Conservation (phyloP, 2,329 filamentous ascomycete genomes). For the Epichloe typhina region DNA sequence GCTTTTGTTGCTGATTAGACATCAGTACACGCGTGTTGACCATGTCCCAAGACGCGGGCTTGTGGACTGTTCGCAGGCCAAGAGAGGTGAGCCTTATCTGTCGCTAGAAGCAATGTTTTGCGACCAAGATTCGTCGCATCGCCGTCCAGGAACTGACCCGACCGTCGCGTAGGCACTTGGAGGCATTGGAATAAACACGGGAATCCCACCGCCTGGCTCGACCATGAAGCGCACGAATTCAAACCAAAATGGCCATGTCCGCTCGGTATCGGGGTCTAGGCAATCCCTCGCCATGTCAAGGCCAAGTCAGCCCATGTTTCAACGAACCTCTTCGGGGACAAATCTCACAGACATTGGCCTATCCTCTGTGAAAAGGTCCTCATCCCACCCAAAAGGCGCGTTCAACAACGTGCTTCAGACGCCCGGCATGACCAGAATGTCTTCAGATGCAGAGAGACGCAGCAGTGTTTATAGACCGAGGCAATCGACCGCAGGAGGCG, state of each 20-base stretch:
- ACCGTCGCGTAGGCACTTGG: slow-evolving; percentile 57
- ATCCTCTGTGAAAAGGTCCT: slow-evolving; percentile 74
- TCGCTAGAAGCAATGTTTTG: slow-evolving; percentile 1
- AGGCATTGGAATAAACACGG: slow-evolving; percentile 67
- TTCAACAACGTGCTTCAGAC: slow-evolving; percentile 20
- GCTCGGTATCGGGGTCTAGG: slow-evolving; percentile 70
- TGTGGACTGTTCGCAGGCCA: slow-evolving; percentile 85
- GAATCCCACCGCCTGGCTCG: slow-evolving; percentile 81
- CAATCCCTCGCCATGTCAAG: slow-evolving; percentile 76
- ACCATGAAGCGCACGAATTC: slow-evolving; percentile 89
- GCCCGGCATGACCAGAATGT: slow-evolving; percentile 40
- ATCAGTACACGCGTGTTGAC: slow-evolving; percentile 7
- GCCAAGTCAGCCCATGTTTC: slow-evolving; percentile 77
- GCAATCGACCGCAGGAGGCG: slow-evolving; percentile 54
- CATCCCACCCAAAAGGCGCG: slow-evolving; percentile 58
- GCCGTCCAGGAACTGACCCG: not conserved
- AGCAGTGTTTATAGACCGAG: slow-evolving; percentile 72
- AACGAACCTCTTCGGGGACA: slow-evolving; percentile 68
- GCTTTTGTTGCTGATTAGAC: not conserved
- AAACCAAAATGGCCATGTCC: slow-evolving; percentile 55
- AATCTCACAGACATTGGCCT: slow-evolving; percentile 70
- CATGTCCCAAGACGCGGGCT: slow-evolving; percentile 78
- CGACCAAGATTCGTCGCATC: slow-evolving; percentile 9
- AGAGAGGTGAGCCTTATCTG: slow-evolving; percentile 55
- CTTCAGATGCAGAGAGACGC: slow-evolving; percentile 45